Base-by-base conservation (phyloP, 306 rosid genomes). In the Abrus pulchellus region DNA sequence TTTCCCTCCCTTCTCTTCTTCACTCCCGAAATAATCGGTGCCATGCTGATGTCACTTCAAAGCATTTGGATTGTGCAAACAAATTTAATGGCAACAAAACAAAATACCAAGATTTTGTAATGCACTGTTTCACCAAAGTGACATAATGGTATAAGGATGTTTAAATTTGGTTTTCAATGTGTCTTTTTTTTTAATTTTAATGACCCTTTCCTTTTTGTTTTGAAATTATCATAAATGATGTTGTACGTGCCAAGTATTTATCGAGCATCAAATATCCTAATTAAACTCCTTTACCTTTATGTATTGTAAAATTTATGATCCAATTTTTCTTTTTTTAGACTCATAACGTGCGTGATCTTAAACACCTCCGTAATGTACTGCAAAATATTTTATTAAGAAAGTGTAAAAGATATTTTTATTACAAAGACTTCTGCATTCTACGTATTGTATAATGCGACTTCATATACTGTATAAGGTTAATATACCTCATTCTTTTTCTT, bases 21-120 rank as follows among this genome's bases (percentile, higher is more conserved):
- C 55, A 27, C 54, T 65, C 52, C 80, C 66, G 56, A 57, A 73
- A 78, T 73, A 57, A 81, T 14, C 48, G 86, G 84, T 28, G 61
- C 0, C 8, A 7, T 5, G 28, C 43, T 63, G 57, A 63, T 41
- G 74, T 84, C 83, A 78, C 81, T 44, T 5, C 54, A 34, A 38
- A 60, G 34, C 74, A 10, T 72, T 83, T 72, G 65, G 76, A 78
- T 48, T 72, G 48, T 40, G 83, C 76, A 11, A 59, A 43, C 5
- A 83, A 38, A 66, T 33, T 72, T 48, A 62, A 74, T 9, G 57
- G 41, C 63, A 11, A 64, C 12, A 9, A 33, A 70, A 77, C 86
- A 83, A 77, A 83, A 45, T 14, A 14, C 38, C 43, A 34, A 57
- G 65, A 75, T 59, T 48, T 60, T 67, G 53, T 47, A 77, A 33